A percentile compares a stretch with the other conserved stretches of the same genome.
These are phyloP conservation scores for Nicotiana benthamiana DNA, from an alignment of 257 asterid species.

Conservation along the genomic window DNA sequence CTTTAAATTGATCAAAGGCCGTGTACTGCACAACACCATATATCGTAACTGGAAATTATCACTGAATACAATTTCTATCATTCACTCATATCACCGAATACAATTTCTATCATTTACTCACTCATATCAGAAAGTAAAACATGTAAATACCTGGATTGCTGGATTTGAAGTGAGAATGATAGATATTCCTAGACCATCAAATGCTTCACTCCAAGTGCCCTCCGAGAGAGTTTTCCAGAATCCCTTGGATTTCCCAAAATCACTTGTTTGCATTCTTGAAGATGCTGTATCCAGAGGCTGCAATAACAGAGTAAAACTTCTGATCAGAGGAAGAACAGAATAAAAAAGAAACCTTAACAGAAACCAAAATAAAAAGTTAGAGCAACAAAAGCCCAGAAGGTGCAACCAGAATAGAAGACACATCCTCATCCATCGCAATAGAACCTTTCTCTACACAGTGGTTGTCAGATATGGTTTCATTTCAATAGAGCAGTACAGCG, in stretches of 20 bases:
- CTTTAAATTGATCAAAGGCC: constrained; percentile 78
- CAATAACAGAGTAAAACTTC: constrained; percentile 11
- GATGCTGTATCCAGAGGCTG: constrained; percentile 96
- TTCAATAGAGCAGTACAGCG: background rate
- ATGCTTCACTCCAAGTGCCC: constrained; percentile 72
- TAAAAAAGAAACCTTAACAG: background rate
- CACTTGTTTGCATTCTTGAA: constrained; percentile 95
- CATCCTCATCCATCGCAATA: background rate
- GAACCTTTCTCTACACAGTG: background rate
- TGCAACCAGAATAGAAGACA: background rate
- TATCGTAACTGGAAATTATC: constrained; percentile 11
- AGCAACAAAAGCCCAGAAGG: background rate
- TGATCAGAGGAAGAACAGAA: background rate
- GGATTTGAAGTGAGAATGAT: constrained; percentile 87
- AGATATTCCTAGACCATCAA: constrained; percentile 86
- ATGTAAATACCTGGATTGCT: constrained; percentile 61
- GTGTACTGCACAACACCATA: constrained; percentile 54
- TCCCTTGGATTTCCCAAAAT: constrained; percentile 83
- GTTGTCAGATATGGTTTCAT: background rate
- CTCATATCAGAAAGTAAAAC: background rate
- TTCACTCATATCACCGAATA: background rate
- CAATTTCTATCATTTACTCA: background rate
- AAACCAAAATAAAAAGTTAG: background rate
- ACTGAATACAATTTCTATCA: background rate
- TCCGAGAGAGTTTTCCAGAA: constrained; percentile 66